phyloP scores from a whole-genome alignment of 768 basidiomycete genomes.

The Russula abietina region DNA sequence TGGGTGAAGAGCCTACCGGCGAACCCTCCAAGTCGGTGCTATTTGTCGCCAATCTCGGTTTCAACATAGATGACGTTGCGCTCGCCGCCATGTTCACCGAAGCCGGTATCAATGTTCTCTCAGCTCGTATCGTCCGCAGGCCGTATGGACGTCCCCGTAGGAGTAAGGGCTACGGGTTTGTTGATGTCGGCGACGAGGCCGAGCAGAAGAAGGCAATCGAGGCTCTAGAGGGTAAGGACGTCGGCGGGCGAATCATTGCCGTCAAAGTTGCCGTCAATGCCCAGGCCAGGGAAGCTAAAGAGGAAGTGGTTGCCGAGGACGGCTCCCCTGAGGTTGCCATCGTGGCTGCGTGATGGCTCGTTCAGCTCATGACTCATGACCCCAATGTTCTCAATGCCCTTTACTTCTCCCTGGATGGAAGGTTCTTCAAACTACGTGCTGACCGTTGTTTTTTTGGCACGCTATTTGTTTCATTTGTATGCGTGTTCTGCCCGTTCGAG shows the following conservation, averaged over 20 bases:
- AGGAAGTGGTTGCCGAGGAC: constrained; percentile 23
- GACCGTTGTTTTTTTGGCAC: constrained; percentile 22
- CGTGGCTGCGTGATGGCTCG: constrained; percentile 21
- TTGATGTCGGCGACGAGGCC: constrained; percentile 85
- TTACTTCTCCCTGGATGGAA: constrained; percentile 20
- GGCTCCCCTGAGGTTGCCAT: constrained; percentile 21
- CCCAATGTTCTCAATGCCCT: constrained; percentile 22
- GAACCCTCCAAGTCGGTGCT: constrained; percentile 86
- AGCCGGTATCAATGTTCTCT: constrained; percentile 72
- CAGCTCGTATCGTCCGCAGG: constrained; percentile 85
- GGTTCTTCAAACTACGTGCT: constrained; percentile 21
- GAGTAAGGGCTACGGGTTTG: constrained; percentile 97
- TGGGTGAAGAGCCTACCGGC: constrained; percentile 78
- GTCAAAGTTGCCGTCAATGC: constrained; percentile 96
- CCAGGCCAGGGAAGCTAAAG: constrained; percentile 41
- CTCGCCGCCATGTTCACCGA: constrained; percentile 81
- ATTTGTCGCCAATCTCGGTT: constrained; percentile 97
- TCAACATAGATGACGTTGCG: constrained; percentile 81
- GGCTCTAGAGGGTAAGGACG: constrained; percentile 78
- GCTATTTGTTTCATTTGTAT: constrained; percentile 20
- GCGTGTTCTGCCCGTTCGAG: constrained; percentile 19
- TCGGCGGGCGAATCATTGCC: constrained; percentile 79
- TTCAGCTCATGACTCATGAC: constrained; percentile 16
- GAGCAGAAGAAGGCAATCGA: constrained; percentile 90
- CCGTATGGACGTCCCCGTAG: constrained; percentile 78